Evolutionary conservation across 2,329 filamentous ascomycete genomes (phyloP).

Genomic region (Fusarium sp.): DNA sequence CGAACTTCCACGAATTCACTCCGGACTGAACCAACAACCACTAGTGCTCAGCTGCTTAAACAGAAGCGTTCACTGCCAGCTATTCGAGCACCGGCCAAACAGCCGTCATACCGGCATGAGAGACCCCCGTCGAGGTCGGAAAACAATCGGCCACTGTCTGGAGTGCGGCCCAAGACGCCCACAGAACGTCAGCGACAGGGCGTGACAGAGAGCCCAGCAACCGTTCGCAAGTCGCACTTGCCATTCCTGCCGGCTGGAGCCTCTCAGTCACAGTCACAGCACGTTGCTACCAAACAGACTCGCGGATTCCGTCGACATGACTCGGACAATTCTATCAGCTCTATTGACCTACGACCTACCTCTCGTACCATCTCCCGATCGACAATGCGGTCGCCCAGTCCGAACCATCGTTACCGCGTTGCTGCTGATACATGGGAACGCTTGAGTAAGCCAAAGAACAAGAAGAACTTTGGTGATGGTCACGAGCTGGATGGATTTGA

Average conservation of each 20-base stretch:
- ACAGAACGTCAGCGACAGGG: slow-evolving; percentile 70
- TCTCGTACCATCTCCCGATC: slow-evolving; percentile 71
- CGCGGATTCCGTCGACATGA: slow-evolving; percentile 84
- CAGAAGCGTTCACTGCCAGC: slow-evolving; percentile 75
- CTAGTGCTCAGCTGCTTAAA: slow-evolving; percentile 73
- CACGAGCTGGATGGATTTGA: slow-evolving; percentile 94
- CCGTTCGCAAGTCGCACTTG: slow-evolving; percentile 70
- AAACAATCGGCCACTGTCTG: slow-evolving; percentile 62
- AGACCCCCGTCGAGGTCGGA: slow-evolving; percentile 72
- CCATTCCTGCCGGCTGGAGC: slow-evolving; percentile 86
- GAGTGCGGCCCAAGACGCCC: slow-evolving; percentile 77
- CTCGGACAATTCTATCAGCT: slow-evolving; percentile 76
- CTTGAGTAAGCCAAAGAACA: slow-evolving; percentile 75
- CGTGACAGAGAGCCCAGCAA: slow-evolving; percentile 63
- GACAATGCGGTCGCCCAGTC: slow-evolving; percentile 72
- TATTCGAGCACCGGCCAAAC: slow-evolving; percentile 68
- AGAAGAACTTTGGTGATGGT: slow-evolving; percentile 83
- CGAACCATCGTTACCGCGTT: slow-evolving; percentile 59
- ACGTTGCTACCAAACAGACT: slow-evolving; percentile 77
- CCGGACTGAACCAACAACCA: slow-evolving; percentile 73
- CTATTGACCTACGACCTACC: slow-evolving; percentile 67
- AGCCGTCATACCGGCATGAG: slow-evolving; percentile 63
- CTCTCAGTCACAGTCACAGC: slow-evolving; percentile 81
- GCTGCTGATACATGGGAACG: slow-evolving; percentile 71
- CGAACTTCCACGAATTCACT: slow-evolving; percentile 68